These are phyloP conservation scores for Spathaspora arborariae DNA, from an alignment of 805 yeast genomes.

Conservation along the genomic window DNA sequence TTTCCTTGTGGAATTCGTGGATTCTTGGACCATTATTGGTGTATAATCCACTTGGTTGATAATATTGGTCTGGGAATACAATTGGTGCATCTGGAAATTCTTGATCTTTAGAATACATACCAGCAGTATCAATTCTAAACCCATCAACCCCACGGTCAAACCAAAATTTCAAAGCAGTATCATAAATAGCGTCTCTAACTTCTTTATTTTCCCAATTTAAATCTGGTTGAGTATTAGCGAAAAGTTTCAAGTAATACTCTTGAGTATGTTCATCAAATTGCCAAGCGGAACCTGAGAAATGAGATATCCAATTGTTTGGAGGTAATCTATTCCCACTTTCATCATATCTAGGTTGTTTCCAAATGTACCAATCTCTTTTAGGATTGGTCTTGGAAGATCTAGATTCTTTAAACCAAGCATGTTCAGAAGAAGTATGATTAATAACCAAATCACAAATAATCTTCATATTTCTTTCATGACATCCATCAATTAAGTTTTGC, in stretches of 20 bases:
- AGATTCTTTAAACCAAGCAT: constrained; percentile 57
- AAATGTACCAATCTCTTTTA: constrained; percentile 59
- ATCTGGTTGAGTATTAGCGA: constrained; percentile 56
- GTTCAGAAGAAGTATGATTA: constrained; percentile 55
- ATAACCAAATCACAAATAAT: constrained; percentile 54
- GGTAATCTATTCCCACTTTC: constrained; percentile 46
- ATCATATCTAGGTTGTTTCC: constrained; percentile 49
- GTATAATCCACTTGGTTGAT: constrained; percentile 33
- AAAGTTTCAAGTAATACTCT: constrained; percentile 52
- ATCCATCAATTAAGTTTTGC: constrained; percentile 44
- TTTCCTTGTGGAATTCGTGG: constrained; percentile 55
- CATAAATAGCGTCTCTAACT: constrained; percentile 36
- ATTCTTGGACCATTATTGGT: constrained; percentile 49
- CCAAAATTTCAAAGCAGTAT: constrained; percentile 51
- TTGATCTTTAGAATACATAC: constrained; percentile 47
- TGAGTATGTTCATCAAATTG: constrained; percentile 48
- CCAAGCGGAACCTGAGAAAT: constrained; percentile 57
- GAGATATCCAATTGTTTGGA: constrained; percentile 55
- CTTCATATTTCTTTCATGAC: constrained; percentile 48
- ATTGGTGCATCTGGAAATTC: constrained; percentile 48
- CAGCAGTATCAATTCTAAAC: constrained; percentile 55
- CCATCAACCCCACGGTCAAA: constrained; percentile 55
- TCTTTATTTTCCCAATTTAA: constrained; percentile 57
- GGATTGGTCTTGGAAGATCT: constrained; percentile 47
- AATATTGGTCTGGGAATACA: constrained; percentile 33